Evolutionary conservation across 768 basidiomycete species (phyloP).

Genomic region (Heimioporus sp.): DNA sequence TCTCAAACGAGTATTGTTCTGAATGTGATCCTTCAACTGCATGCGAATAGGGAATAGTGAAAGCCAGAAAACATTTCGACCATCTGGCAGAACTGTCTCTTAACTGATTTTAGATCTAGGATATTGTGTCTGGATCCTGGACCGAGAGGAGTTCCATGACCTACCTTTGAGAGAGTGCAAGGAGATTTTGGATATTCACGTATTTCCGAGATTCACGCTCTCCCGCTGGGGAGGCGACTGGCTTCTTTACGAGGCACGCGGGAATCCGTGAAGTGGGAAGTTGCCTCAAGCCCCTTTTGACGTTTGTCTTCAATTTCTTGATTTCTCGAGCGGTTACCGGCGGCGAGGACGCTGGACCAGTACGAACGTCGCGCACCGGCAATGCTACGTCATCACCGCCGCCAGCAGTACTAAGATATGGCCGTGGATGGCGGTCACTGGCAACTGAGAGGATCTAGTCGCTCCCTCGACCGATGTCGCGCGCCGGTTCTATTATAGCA

Average conservation of each 20-base stretch:
- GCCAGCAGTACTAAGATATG: constrained; percentile 72
- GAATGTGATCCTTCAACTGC: constrained; percentile 13
- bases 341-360: too few relatives aligned
- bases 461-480: constrained; percentile 89
- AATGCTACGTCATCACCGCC: too few relatives aligned
- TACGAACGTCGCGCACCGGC: too few relatives aligned
- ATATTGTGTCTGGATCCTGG: constrained; percentile 85
- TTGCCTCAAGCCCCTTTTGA: constrained; percentile 3
- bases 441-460: constrained; percentile 62
- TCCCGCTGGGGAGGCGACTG: constrained; percentile 49
- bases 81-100: constrained; percentile 99
- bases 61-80: constrained; percentile 91
- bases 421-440: constrained; percentile 91
- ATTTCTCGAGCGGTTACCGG: constrained; percentile 54
- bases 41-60: constrained; percentile 90
- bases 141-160: constrained; percentile 86
- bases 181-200: constrained; percentile 21
- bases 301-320: constrained; percentile 29
- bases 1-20: constrained; percentile 23
- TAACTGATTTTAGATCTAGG: constrained; percentile 98
- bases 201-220: constrained; percentile 18
- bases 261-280: constrained; percentile 81
- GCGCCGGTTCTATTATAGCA: constrained; percentile 80
- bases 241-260: constrained; percentile 51
- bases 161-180: constrained; percentile 95